Percentiles rank a stretch among this genome's conserved stretches.
phyloP scores from a whole-genome alignment of 2,329 filamentous ascomycete species.

The Beauveria bassiana region DNA sequence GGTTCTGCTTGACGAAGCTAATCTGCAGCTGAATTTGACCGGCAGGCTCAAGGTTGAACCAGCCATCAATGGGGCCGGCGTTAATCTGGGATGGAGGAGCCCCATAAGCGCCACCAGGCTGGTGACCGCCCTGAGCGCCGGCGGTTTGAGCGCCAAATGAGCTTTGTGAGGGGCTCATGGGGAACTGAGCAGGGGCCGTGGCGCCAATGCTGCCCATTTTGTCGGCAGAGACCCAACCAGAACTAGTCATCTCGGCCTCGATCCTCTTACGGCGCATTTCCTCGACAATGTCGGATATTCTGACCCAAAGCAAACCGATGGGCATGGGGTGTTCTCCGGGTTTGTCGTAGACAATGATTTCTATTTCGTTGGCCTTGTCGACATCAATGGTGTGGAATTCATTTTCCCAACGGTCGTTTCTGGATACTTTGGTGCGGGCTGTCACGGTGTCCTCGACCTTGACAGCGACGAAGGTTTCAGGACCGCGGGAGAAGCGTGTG shows the following conservation, averaged over 20 bases:
- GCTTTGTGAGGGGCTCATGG: conserved; percentile 42
- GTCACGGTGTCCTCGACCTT: conserved; percentile 95
- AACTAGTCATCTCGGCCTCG: conserved; percentile 88
- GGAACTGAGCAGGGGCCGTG: conserved; percentile 48
- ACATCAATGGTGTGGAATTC: conserved; percentile 90
- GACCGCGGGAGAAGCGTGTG: conserved; percentile 76
- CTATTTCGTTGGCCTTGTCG: conserved; percentile 97
- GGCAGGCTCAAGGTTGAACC: conserved; percentile 94
- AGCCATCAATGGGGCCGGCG: conserved; percentile 70
- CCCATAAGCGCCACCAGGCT: conserved; percentile 24
- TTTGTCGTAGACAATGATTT: conserved; percentile 96
- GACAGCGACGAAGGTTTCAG: conserved; percentile 91
- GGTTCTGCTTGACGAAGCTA: conserved; percentile 86
- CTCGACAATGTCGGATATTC: conserved; percentile 94
- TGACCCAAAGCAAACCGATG: conserved; percentile 91
- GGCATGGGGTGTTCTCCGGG: conserved; percentile 82
- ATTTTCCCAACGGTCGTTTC: conserved; percentile 84
- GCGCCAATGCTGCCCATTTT: conserved; percentile 64
- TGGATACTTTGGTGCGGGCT: conserved; percentile 75
- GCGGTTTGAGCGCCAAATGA: conserved; percentile 33
- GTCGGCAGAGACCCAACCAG: conserved; percentile 95
- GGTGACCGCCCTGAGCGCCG: conserved; percentile 16
- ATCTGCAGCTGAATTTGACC: conserved; percentile 87
- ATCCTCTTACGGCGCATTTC: conserved; percentile 97
- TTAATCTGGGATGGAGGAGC: conserved; percentile 41